Conservation (phyloP, 257 asterid genomes). For the Plantago ovata region DNA sequence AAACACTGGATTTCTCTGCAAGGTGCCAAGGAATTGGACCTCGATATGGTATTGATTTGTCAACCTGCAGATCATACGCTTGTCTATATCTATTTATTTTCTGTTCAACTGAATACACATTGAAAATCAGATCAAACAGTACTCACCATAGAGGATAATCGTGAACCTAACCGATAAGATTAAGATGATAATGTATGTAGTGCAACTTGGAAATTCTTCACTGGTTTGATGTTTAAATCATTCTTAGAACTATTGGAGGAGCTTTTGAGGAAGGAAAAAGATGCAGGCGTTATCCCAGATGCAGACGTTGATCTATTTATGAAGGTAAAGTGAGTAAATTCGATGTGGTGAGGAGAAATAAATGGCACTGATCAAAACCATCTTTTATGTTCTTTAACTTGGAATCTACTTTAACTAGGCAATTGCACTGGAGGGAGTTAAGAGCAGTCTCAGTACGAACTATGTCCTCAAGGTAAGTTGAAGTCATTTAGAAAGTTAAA, state of each 20-base stretch:
- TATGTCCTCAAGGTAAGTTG: constrained; percentile 51
- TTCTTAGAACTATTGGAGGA: constrained; percentile 47
- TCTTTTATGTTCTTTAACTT: neutral
- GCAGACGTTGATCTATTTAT: constrained; percentile 59
- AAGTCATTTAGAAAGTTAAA: too few species aligned
- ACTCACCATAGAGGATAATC: too few species aligned
- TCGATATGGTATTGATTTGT: constrained; percentile 42
- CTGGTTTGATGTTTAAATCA: neutral
- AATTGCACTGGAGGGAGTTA: constrained; percentile 50
- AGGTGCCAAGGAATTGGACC: constrained; percentile 68
- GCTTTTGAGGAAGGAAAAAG: constrained; percentile 54
- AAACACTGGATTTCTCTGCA: constrained; percentile 63
- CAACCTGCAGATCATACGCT: too few species aligned
- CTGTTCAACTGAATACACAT: neutral
- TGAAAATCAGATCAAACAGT: neutral
- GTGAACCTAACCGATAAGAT: too few species aligned
- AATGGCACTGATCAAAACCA: neutral
- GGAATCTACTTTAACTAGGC: constrained; percentile 28
- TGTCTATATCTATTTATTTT: neutral
- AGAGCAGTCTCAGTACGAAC: constrained; percentile 55
- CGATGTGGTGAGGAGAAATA: neutral
- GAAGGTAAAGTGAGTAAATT: constrained; percentile 35
- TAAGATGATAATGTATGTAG: too few species aligned
- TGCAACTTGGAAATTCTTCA: neutral
- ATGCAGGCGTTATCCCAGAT: constrained; percentile 45